These are phyloP conservation scores for Mangifera indica DNA, from an alignment of 345 rosid genomes.

Conservation along the genomic window DNA sequence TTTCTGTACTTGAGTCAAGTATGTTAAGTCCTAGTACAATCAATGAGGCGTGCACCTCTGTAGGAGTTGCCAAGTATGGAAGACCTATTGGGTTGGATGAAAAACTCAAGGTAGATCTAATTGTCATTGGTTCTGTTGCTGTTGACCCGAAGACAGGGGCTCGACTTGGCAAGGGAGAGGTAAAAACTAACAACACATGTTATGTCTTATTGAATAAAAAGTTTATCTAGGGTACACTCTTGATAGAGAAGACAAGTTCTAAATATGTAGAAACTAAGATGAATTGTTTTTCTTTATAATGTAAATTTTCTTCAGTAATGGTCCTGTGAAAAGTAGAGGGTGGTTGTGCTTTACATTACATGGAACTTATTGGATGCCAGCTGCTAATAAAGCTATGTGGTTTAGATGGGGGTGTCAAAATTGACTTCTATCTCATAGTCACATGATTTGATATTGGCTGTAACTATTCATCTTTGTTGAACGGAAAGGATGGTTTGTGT, in stretches of 20 bases:
- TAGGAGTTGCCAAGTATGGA: conserved; percentile 86
- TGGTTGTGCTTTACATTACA: background rate
- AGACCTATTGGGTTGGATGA: conserved; percentile 77
- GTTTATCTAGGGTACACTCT: background rate
- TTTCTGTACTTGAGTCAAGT: conserved; percentile 63
- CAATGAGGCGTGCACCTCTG: conserved; percentile 73
- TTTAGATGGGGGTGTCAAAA: background rate
- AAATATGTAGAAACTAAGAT: background rate
- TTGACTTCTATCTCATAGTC: background rate
- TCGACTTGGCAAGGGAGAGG: conserved; percentile 97
- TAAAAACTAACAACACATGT: conserved; percentile 26
- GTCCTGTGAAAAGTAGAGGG: background rate
- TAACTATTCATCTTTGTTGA: background rate
- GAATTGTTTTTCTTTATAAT: background rate
- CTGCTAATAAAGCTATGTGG: background rate
- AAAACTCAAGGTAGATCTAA: conserved; percentile 72
- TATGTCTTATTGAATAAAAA: background rate
- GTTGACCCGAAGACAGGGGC: conserved; percentile 82
- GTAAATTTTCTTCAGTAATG: background rate
- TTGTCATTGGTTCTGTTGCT: conserved; percentile 87
- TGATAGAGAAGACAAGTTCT: background rate
- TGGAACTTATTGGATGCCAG: background rate
- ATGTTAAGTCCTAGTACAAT: conserved; percentile 47
- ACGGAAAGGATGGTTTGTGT: background rate
- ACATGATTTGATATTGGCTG: background rate